phyloP scores from a whole-genome alignment of 2,329 filamentous ascomycete genomes.

The Aaosphaeria arxii region DNA sequence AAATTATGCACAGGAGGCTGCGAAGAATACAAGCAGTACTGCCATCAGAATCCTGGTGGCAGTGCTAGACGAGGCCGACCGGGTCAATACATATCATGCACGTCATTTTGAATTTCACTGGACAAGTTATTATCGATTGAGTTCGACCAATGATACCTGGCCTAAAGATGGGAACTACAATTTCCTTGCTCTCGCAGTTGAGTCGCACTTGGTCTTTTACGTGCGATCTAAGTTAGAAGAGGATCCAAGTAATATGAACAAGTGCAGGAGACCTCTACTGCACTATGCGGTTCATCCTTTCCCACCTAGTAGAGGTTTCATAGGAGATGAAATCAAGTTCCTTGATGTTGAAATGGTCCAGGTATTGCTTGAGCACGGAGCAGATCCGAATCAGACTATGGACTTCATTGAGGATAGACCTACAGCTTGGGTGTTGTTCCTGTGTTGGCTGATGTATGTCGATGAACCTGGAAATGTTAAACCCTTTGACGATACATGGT shows the following conservation, averaged over 20 bases:
- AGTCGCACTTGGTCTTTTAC: slow-evolving; percentile 9
- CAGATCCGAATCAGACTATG: slow-evolving; percentile 10
- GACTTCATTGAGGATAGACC: slow-evolving; percentile 2
- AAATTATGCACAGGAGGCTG: slow-evolving; percentile 7
- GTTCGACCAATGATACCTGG: too few relatives aligned
- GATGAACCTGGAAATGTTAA: too few relatives aligned
- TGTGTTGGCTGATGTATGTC: neutral
- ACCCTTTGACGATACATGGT: too few relatives aligned
- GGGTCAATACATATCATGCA: slow-evolving; percentile 7
- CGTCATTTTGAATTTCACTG: slow-evolving; percentile 4
- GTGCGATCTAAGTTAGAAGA: slow-evolving; percentile 5
- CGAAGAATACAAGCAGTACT: neutral
- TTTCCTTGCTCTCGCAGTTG: slow-evolving; percentile 8
- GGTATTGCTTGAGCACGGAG: slow-evolving; percentile 5
- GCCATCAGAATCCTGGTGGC: neutral
- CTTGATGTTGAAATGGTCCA: slow-evolving; percentile 8
- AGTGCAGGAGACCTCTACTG: slow-evolving; percentile 7
- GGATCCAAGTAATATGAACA: neutral
- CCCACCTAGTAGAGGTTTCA: slow-evolving; percentile 8
- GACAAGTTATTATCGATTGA: slow-evolving; percentile 2
- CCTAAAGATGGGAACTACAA: slow-evolving; percentile 6
- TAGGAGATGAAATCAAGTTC: neutral
- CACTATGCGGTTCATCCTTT: slow-evolving; percentile 12
- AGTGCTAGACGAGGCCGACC: slow-evolving; percentile 9
- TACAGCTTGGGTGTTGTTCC: slow-evolving; percentile 9